A percentile compares a stretch with the other conserved stretches of the same genome.
These are phyloP conservation scores for Penicillium goetzii DNA, from an alignment of 495 filamentous ascomycete species.

Conservation along the genomic window DNA sequence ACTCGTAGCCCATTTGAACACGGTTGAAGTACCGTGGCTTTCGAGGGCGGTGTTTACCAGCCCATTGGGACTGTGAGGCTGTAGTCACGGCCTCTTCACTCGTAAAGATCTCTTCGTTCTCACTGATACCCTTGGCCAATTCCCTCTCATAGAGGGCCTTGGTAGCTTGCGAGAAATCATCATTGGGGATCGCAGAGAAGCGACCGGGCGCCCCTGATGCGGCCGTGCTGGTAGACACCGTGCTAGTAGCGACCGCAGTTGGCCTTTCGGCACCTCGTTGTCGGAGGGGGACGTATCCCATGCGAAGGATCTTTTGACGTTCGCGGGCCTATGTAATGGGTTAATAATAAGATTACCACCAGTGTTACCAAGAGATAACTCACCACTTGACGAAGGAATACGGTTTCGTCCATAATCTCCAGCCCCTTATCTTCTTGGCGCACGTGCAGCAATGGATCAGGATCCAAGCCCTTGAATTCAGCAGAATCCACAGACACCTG, in stretches of 20 bases:
- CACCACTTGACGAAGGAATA: conserved; percentile 63
- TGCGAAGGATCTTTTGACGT: conserved; percentile 64
- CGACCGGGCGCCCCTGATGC: conserved; percentile 60
- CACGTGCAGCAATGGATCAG: conserved; percentile 71
- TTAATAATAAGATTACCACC: conserved; percentile 1
- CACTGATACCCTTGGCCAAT: conserved; percentile 85
- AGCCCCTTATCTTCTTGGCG: conserved; percentile 68
- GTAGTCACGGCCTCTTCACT: conserved; percentile 81
- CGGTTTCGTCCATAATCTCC: conserved; percentile 63
- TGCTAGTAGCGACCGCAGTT: conserved; percentile 38
- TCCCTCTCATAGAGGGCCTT: conserved; percentile 92
- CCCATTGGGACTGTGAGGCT: conserved; percentile 74
- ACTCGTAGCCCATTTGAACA: conserved; percentile 99
- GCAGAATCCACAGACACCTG: conserved; percentile 12
- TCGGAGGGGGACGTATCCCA: conserved; percentile 69
- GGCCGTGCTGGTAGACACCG: conserved; percentile 33
- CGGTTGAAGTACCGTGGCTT: conserved; percentile 98
- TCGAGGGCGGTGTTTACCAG: conserved; percentile 84
- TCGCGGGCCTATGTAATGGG: conserved; percentile 53
- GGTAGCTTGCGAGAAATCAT: conserved; percentile 90
- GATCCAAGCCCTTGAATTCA: conserved; percentile 58
- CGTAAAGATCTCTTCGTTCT: conserved; percentile 96
- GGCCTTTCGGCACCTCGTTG: conserved; percentile 56
- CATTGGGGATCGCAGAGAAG: conserved; percentile 74
- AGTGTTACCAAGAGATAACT: conserved; percentile 19